Percentiles rank a stretch among this genome's conserved stretches.
These are phyloP conservation scores for Zygoascus tannicola DNA, from an alignment of 805 yeast species.

Conservation along the genomic window DNA sequence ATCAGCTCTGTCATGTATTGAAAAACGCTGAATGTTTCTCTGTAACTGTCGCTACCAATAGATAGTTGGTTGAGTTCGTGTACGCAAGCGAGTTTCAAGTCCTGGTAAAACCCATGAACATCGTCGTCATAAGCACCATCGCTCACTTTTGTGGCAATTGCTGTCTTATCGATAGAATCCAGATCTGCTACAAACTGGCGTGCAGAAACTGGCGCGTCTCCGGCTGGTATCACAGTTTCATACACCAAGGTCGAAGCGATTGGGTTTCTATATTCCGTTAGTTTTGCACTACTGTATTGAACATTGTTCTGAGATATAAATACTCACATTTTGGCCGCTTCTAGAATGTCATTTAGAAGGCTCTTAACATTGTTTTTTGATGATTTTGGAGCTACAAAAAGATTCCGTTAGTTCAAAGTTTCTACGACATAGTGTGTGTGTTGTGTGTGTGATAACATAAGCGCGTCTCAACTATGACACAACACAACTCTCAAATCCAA, in stretches of 20 bases:
- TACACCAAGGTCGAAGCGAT: not conserved
- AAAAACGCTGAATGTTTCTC: constrained; percentile 21
- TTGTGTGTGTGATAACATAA: too few species aligned
- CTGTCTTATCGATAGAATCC: constrained; percentile 2
- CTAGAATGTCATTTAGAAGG: not conserved
- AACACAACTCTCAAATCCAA: too few species aligned
- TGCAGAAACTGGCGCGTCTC: not conserved
- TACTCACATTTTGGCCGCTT: not conserved
- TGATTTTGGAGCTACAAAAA: not conserved
- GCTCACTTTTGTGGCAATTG: constrained; percentile 8
- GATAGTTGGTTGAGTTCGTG: constrained; percentile 16
- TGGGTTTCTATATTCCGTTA: not conserved
- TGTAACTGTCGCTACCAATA: constrained; percentile 24
- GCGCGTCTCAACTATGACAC: too few species aligned
- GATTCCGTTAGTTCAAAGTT: too few species aligned
- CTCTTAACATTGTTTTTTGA: not conserved
- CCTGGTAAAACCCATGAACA: constrained; percentile 19
- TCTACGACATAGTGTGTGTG: too few species aligned
- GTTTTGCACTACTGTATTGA: too few species aligned
- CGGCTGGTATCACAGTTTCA: not conserved
- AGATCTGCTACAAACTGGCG: not conserved
- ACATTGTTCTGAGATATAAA: too few species aligned
- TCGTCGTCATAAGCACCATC: constrained; percentile 7
- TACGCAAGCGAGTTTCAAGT: constrained; percentile 25
- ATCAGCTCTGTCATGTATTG: constrained; percentile 26